phyloP scores from a whole-genome alignment of 164 flowering plant species.

The Stephania yunnanensis region DNA sequence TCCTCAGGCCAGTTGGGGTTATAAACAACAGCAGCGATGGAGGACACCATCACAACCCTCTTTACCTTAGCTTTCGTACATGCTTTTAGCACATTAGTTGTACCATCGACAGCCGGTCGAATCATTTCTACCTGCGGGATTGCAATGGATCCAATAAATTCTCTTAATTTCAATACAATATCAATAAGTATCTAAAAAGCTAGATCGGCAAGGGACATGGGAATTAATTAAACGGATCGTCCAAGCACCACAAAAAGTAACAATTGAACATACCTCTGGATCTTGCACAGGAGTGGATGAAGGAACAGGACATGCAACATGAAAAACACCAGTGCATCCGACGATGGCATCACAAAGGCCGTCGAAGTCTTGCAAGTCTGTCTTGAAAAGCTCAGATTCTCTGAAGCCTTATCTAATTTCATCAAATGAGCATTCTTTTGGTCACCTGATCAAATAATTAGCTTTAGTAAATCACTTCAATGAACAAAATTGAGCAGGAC shows the following conservation, averaged over 20 bases:
- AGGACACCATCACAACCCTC: slow-evolving; percentile 48
- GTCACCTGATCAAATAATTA: slow-evolving; percentile 24
- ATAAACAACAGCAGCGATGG: slow-evolving; percentile 37
- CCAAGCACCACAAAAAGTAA: not conserved
- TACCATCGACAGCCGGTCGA: slow-evolving; percentile 28
- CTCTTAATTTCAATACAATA: too few species aligned
- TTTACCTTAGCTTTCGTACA: slow-evolving; percentile 36
- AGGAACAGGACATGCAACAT: slow-evolving; percentile 30
- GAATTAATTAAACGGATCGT: too few species aligned
- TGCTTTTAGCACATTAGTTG: slow-evolving; percentile 55
- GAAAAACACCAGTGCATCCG: slow-evolving; percentile 61
- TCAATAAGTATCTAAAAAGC: too few species aligned
- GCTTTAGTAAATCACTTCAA: not conserved
- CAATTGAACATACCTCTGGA: slow-evolving; percentile 24
- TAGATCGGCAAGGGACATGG: too few species aligned
- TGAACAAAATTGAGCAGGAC: too few species aligned
- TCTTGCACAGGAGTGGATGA: not conserved
- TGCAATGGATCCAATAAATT: not conserved
- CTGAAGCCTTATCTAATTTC: slow-evolving; percentile 37
- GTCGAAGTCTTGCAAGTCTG: slow-evolving; percentile 43
- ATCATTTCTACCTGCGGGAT: slow-evolving; percentile 49
- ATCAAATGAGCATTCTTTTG: slow-evolving; percentile 45
- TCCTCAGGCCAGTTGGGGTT: slow-evolving; percentile 44
- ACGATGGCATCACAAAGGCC: slow-evolving; percentile 37
- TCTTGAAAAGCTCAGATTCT: slow-evolving; percentile 49